Percentiles rank a stretch among this genome's conserved stretches.
Conservation (phyloP, 2,329 filamentous ascomycete genomes). For the Dothidotthia symphoricarpi region DNA sequence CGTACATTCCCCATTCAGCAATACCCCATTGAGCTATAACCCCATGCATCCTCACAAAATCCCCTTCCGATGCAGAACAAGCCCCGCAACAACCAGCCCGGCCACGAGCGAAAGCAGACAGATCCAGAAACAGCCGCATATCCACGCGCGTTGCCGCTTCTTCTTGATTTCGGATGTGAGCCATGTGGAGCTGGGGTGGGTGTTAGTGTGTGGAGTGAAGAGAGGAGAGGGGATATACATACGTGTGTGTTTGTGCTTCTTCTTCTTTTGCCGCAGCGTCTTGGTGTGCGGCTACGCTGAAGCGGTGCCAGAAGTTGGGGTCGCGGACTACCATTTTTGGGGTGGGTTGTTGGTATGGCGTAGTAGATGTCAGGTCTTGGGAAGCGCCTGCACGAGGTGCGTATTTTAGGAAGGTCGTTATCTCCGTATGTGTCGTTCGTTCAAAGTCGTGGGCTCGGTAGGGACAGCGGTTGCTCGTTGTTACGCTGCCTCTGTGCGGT, state of each 20-base stretch:
- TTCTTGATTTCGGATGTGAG: conserved; percentile 53
- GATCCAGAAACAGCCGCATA: conserved; percentile 52
- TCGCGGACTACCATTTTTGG: conserved; percentile 53
- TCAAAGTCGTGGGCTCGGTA: too few relatives aligned
- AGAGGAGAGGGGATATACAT: conserved; percentile 2
- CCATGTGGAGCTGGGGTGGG: conserved; percentile 51
- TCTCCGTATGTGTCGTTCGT: too few relatives aligned
- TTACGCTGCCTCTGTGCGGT: too few relatives aligned
- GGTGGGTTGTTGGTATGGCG: neutral
- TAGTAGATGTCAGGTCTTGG: too few relatives aligned
- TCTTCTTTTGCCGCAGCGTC: conserved; percentile 49
- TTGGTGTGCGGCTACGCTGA: conserved; percentile 57
- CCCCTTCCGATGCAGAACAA: conserved; percentile 42
- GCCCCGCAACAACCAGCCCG: conserved; percentile 47
- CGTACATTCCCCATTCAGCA: too few relatives aligned
- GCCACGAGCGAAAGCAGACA: conserved; percentile 47
- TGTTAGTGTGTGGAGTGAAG: neutral
- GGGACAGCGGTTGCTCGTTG: too few relatives aligned
- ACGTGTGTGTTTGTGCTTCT: too few relatives aligned
- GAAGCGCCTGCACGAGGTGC: neutral
- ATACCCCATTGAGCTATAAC: too few relatives aligned
- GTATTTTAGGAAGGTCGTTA: too few relatives aligned
- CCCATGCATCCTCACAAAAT: conserved; percentile 23
- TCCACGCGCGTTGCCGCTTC: conserved; percentile 46
- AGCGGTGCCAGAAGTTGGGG: conserved; percentile 60